Conservation (phyloP, 2,329 filamentous ascomycete species). For the Incumbomyces lentus region DNA sequence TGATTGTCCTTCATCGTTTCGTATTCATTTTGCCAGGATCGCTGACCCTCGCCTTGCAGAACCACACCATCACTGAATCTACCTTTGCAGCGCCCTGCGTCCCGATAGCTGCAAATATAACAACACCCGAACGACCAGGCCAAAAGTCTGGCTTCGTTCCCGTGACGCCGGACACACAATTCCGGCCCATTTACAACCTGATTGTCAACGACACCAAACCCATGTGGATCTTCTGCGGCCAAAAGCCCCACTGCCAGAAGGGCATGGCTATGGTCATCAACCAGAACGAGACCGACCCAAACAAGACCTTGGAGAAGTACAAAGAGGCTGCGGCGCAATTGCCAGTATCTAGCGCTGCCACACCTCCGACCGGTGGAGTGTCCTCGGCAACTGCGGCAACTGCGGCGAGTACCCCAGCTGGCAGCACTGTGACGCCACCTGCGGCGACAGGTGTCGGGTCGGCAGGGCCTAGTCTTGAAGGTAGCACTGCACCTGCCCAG, state of each 20-base stretch:
- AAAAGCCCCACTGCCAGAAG: slow-evolving; percentile 61
- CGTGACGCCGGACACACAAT: slow-evolving; percentile 38
- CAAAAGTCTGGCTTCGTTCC: slow-evolving; percentile 49
- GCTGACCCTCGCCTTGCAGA: slow-evolving; percentile 32
- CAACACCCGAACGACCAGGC: slow-evolving; percentile 29
- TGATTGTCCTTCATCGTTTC: slow-evolving; percentile 5
- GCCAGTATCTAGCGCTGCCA: slow-evolving; percentile 7
- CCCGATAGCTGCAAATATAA: slow-evolving; percentile 46
- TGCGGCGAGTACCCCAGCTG: not conserved
- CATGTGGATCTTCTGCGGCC: slow-evolving; percentile 70
- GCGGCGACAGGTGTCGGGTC: slow-evolving; percentile 1
- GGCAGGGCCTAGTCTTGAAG: slow-evolving; percentile 6
- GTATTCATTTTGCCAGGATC: not conserved
- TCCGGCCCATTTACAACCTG: slow-evolving; percentile 60
- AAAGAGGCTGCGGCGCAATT: slow-evolving; percentile 15
- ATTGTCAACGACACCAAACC: slow-evolving; percentile 58
- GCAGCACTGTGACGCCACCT: not conserved
- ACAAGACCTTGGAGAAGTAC: slow-evolving; percentile 19
- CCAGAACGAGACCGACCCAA: slow-evolving; percentile 16
- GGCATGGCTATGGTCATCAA: slow-evolving; percentile 73
- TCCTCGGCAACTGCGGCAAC: slow-evolving; percentile 1
- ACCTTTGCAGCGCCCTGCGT: slow-evolving; percentile 61
- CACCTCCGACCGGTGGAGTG: slow-evolving; percentile 2
- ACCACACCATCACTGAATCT: slow-evolving; percentile 73
- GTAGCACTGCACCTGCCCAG: not conserved